phyloP scores from a whole-genome alignment of 306 rosid species.

The Malus asiatica region DNA sequence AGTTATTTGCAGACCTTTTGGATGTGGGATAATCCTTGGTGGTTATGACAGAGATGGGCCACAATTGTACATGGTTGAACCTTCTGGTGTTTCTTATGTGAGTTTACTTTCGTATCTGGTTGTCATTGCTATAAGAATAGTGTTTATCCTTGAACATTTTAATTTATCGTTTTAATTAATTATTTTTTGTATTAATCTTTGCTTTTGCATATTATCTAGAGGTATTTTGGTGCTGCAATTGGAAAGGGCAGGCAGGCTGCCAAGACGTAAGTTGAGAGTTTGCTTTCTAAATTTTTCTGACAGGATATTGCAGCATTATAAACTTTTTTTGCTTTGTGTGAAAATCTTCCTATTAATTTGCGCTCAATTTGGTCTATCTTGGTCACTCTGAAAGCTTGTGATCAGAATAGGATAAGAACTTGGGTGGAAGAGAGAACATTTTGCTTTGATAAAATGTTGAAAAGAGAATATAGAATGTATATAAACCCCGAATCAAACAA shows the following conservation, averaged over 20 bases:
- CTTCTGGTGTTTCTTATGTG: constrained; percentile 91
- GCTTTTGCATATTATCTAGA: constrained; percentile 39
- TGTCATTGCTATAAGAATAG: not conserved
- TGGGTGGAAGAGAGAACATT: not conserved
- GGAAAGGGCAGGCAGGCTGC: constrained; percentile 99
- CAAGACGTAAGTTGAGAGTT: constrained; percentile 62
- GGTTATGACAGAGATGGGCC: constrained; percentile 99
- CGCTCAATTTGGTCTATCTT: not conserved
- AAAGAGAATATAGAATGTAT: not conserved
- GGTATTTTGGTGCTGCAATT: constrained; percentile 96
- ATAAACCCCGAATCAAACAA: not conserved
- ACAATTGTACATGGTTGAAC: constrained; percentile 92
- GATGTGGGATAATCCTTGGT: constrained; percentile 94
- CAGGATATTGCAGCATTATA: not conserved
- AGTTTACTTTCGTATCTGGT: constrained; percentile 22
- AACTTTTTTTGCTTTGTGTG: not conserved
- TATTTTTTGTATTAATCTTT: constrained; percentile 14
- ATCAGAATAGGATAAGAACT: not conserved
- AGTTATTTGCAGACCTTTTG: constrained; percentile 73
- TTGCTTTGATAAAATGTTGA: not conserved
- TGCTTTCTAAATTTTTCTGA: not conserved
- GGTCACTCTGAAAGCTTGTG: not conserved
- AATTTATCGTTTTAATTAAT: not conserved
- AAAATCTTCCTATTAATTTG: not conserved
- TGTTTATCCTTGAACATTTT: not conserved